Evolutionary conservation across 1,139 yeast species (phyloP).

Genomic region (Taiozyma sp.): DNA sequence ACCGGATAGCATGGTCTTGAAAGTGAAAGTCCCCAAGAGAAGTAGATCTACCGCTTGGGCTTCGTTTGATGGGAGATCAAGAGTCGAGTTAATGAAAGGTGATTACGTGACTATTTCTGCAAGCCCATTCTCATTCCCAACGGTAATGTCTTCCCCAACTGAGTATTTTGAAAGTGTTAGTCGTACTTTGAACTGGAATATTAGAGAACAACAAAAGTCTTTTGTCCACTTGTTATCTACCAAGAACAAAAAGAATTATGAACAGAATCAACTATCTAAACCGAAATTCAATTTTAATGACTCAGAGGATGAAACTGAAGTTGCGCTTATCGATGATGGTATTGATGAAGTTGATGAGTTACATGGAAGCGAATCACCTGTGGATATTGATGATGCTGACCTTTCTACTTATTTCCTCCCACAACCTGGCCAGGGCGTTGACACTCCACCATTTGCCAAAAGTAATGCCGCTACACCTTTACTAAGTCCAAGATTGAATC

Average conservation of each 20-base stretch:
- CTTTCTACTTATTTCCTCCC: conserved; percentile 21
- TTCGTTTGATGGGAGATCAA: conserved; percentile 77
- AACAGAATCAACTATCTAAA: conserved; percentile 20
- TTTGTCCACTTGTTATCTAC: conserved; percentile 50
- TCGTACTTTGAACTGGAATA: conserved; percentile 82
- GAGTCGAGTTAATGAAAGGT: conserved; percentile 66
- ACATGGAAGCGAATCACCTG: conserved; percentile 19
- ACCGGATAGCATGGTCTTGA: conserved; percentile 80
- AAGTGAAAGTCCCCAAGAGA: conserved; percentile 63
- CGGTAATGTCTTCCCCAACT: conserved; percentile 66
- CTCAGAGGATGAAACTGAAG: conserved; percentile 17
- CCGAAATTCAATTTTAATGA: conserved; percentile 22
- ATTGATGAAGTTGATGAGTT: conserved; percentile 13
- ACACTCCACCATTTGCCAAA: conserved; percentile 16
- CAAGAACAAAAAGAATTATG: conserved; percentile 37
- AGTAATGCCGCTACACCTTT: conserved; percentile 4
- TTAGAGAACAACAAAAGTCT: conserved; percentile 74
- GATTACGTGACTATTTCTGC: conserved; percentile 76
- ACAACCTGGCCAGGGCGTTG: conserved; percentile 22
- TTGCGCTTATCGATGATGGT: conserved; percentile 13
- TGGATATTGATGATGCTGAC: conserved; percentile 24
- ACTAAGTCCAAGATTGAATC: neutral
- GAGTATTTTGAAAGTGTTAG: conserved; percentile 83
- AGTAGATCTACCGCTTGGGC: conserved; percentile 85
- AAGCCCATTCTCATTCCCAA: conserved; percentile 80